Conservation (phyloP, 1,284 basidiomycete species). For the Fomes fomentarius region DNA sequence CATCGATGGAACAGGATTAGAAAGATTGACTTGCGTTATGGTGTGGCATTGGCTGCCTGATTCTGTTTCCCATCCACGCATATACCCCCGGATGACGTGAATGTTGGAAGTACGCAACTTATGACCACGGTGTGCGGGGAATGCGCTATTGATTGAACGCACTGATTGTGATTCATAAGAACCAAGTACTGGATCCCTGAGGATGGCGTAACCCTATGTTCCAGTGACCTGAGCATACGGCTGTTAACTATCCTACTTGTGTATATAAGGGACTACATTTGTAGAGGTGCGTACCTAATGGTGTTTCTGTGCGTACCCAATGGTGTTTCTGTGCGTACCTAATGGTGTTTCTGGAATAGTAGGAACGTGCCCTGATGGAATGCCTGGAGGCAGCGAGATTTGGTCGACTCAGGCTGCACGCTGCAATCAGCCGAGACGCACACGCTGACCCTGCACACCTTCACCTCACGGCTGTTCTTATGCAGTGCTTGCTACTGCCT, state of each 20-base stretch:
- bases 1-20: slow-evolving; percentile 1
- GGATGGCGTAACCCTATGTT: no score
- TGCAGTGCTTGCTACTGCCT: neutral
- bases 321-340: no score
- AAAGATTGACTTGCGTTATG: neutral
- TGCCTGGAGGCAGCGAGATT: neutral
- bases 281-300: no score
- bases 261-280: no score
- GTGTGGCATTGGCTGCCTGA: no score
- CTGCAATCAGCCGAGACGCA: neutral
- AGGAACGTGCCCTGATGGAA: neutral
- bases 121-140: neutral
- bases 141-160: neutral
- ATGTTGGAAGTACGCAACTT: neutral
- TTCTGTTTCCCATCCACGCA: no score
- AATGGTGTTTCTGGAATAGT: neutral
- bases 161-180: no score
- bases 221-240: no score
- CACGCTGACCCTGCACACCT: neutral
- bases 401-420: neutral
- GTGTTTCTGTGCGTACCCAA: no score
- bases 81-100: no score
- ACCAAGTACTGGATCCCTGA: no score
- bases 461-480: neutral
- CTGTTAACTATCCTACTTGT: no score